Evolutionary conservation across 2,329 filamentous ascomycete genomes (phyloP).

Genomic region (Akanthomyces muscarius): DNA sequence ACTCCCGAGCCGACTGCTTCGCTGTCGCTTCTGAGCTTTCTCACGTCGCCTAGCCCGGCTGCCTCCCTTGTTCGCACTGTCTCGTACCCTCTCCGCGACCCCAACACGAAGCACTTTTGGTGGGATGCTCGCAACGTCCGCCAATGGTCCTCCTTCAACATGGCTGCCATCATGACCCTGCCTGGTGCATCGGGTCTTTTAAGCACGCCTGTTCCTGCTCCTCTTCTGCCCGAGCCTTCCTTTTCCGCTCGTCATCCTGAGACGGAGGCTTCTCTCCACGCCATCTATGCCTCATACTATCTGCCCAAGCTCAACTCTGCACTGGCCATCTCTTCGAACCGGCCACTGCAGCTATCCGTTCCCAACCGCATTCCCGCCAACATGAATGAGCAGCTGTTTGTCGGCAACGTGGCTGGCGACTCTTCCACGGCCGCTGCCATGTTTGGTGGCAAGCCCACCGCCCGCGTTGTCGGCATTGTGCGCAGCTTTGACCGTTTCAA

Average conservation of each 20-base stretch:
- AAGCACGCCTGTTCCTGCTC: conserved; percentile 60
- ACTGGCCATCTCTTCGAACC: conserved; percentile 68
- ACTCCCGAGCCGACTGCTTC: conserved; percentile 47
- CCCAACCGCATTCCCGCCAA: conserved; percentile 32
- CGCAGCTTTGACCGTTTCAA: conserved; percentile 94
- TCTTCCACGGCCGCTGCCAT: conserved; percentile 51
- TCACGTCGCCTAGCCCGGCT: conserved; percentile 75
- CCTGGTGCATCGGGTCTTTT: conserved; percentile 71
- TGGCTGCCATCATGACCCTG: conserved; percentile 66
- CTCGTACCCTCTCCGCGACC: conserved; percentile 63
- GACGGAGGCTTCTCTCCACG: conserved; percentile 71
- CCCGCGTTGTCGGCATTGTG: conserved; percentile 75
- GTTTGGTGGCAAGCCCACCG: conserved; percentile 45
- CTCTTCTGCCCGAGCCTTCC: conserved; percentile 57
- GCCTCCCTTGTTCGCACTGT: conserved; percentile 77
- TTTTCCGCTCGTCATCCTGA: conserved; percentile 65
- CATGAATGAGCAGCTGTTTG: conserved; percentile 56
- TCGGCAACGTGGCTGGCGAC: conserved; percentile 59
- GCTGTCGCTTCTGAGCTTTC: conserved; percentile 72
- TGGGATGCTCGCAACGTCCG: conserved; percentile 90
- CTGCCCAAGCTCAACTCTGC: conserved; percentile 84
- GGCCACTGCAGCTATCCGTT: conserved; percentile 53
- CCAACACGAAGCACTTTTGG: conserved; percentile 81
- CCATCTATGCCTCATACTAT: conserved; percentile 73
- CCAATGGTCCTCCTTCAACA: conserved; percentile 76